phyloP scores from a whole-genome alignment of 805 yeast species.

The Torulaspora indica region DNA sequence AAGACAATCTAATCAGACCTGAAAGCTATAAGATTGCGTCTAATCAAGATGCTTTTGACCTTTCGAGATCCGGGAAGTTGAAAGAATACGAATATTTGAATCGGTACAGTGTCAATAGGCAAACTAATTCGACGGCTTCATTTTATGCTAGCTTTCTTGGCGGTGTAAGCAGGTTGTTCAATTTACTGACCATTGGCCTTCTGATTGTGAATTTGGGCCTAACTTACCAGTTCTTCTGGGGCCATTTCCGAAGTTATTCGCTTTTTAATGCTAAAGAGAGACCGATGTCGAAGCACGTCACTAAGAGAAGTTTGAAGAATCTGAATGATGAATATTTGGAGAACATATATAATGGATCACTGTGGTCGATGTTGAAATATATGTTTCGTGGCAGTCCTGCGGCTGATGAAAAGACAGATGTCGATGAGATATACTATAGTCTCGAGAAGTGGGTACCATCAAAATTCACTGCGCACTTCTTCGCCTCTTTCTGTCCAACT shows the following conservation, averaged over 20 bases:
- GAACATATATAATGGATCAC: constrained; percentile 18
- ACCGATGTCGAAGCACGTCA: constrained; percentile 21
- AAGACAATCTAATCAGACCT: constrained; percentile 31
- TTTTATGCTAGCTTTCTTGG: constrained; percentile 17
- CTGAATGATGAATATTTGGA: constrained; percentile 21
- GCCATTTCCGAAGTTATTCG: constrained; percentile 22
- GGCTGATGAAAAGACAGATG: constrained; percentile 1
- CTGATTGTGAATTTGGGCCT: constrained; percentile 15
- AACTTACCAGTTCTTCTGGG: constrained; percentile 22
- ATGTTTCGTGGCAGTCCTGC: constrained; percentile 14
- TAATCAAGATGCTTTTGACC: constrained; percentile 27
- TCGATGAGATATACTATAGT: constrained; percentile 46
- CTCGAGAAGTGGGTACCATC: constrained; percentile 66
- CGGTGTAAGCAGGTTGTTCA: constrained; percentile 15
- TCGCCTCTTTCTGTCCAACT: constrained; percentile 57
- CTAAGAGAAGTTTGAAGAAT: constrained; percentile 19
- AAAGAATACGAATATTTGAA: constrained; percentile 19
- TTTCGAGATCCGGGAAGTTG: constrained; percentile 27
- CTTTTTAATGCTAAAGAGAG: constrained; percentile 19
- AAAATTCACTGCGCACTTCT: constrained; percentile 47
- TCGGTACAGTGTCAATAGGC: constrained; percentile 7
- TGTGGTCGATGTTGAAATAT: constrained; percentile 24
- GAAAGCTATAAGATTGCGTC: constrained; percentile 20
- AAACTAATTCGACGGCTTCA: constrained; percentile 1
- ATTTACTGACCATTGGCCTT: constrained; percentile 7